Conservation (phyloP, 768 basidiomycete genomes). For the Trametes gibbosa region DNA sequence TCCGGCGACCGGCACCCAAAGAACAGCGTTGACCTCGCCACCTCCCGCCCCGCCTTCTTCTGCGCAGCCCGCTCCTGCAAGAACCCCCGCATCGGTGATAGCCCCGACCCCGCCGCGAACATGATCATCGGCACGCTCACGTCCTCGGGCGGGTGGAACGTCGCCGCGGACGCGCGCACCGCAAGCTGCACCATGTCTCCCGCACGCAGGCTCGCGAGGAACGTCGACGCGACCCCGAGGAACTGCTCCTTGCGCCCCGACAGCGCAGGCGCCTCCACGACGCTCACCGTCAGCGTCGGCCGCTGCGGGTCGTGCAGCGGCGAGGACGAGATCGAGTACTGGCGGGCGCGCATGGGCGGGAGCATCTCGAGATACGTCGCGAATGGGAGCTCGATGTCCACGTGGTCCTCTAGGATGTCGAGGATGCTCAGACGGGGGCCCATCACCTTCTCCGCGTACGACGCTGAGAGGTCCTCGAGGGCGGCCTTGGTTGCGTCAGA, state of each 20-base stretch:
- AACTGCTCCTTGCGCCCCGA: conserved; percentile 34
- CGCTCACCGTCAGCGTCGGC: conserved; percentile 45
- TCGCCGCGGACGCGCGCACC: conserved; percentile 37
- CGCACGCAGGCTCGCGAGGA: conserved; percentile 38
- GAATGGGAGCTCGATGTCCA: conserved; percentile 37
- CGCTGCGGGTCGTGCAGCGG: conserved; percentile 42
- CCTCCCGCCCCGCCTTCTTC: conserved; percentile 40
- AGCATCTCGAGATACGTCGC: conserved; percentile 40
- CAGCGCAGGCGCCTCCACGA: conserved; percentile 38
- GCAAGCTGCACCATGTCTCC: conserved; percentile 44
- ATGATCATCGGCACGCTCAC: conserved; percentile 40
- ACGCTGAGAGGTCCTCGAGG: conserved; percentile 30
- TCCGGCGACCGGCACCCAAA: conserved; percentile 45
- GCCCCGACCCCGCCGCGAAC: conserved; percentile 46
- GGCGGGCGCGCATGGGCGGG: conserved; percentile 46
- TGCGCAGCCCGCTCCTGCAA: conserved; percentile 49
- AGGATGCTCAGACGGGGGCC: conserved; percentile 40
- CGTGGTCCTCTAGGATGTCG: conserved; percentile 39
- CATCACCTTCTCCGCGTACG: conserved; percentile 36
- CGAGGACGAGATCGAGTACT: conserved; percentile 51
- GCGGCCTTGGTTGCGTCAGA: conserved; percentile 27
- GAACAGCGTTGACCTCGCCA: conserved; percentile 42
- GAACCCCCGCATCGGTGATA: conserved; percentile 51
- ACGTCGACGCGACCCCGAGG: conserved; percentile 47
- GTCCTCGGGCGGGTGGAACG: conserved; percentile 45